Conservation (phyloP, 1,284 basidiomycete genomes). For the Pholiota adiposa region DNA sequence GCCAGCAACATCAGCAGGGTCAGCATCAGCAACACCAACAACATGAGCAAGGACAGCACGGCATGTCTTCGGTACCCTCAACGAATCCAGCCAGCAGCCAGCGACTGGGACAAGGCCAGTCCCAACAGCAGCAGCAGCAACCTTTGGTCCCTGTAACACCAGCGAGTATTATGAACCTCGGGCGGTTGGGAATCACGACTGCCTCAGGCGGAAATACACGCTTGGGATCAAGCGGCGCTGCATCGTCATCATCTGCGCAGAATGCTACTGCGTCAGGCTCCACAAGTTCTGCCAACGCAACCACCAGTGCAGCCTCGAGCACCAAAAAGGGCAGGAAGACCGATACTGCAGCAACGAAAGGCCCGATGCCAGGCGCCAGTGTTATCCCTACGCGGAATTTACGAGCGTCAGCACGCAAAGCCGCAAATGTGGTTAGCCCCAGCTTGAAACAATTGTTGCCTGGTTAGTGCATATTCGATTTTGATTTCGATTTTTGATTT, state of each 20-base stretch:
- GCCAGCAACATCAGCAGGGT: slow-evolving; percentile 10
- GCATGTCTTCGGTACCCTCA: neutral
- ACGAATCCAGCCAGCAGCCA: neutral
- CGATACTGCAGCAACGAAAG: slow-evolving; percentile 3
- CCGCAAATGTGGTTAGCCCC: slow-evolving; percentile 42
- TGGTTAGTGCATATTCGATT: slow-evolving; percentile 42
- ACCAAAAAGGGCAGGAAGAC: slow-evolving; percentile 18
- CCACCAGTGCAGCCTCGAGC: neutral
- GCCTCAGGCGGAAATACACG: slow-evolving; percentile 29
- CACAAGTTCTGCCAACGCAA: neutral
- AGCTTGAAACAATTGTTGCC: slow-evolving; percentile 73
- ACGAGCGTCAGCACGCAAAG: slow-evolving; percentile 14
- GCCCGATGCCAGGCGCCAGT: slow-evolving; percentile 18
- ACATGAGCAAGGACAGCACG: slow-evolving; percentile 11
- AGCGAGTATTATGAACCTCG: slow-evolving; percentile 86
- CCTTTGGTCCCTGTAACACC: slow-evolving; percentile 80
- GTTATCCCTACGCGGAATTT: slow-evolving; percentile 27
- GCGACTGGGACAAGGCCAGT: slow-evolving; percentile 1
- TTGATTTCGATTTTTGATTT: neutral
- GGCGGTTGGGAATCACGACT: slow-evolving; percentile 54
- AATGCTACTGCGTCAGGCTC: slow-evolving; percentile 1
- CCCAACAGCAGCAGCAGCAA: slow-evolving; percentile 17
- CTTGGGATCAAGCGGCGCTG: slow-evolving; percentile 26
- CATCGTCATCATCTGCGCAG: slow-evolving; percentile 1
- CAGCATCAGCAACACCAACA: slow-evolving; percentile 7